Evolutionary conservation across 148 eudicot genomes (phyloP).

Genomic region (Vaccinium macrocarpon): DNA sequence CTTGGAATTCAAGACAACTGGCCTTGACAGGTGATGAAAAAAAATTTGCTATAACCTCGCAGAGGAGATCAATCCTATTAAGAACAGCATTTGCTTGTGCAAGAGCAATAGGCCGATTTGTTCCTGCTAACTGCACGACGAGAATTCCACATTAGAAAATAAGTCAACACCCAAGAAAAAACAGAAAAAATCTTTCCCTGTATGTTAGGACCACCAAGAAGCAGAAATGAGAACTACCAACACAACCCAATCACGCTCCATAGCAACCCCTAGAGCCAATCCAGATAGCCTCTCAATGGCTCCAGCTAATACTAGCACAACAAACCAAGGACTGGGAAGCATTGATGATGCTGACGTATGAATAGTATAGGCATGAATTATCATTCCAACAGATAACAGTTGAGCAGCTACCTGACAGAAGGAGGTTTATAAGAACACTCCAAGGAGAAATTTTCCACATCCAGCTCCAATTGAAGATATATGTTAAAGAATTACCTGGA

Average conservation of each 20-base stretch:
- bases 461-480: not conserved
- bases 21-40: not conserved
- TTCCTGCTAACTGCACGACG: slow-evolving; percentile 72
- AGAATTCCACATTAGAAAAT: slow-evolving; percentile 21
- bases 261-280: slow-evolving; percentile 84
- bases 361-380: slow-evolving; percentile 63
- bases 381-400: slow-evolving; percentile 80
- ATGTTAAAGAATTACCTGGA: slow-evolving; percentile 49
- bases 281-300: slow-evolving; percentile 86
- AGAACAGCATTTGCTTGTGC: slow-evolving; percentile 90
- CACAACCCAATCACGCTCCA: slow-evolving; percentile 98
- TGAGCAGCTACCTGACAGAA: slow-evolving; percentile 72
- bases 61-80: slow-evolving; percentile 83
- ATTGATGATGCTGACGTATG: slow-evolving; percentile 40
- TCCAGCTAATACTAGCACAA: slow-evolving; percentile 70
- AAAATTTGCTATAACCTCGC: slow-evolving; percentile 54
- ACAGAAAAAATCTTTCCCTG: not conserved
- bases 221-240: slow-evolving; percentile 42
- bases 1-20: not conserved
- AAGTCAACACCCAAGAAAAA: not conserved
- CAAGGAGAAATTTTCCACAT: not conserved
- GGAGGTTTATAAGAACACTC: slow-evolving; percentile 24
- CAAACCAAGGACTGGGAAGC: slow-evolving; percentile 82
- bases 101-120: slow-evolving; percentile 88
- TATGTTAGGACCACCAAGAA: not conserved